Evolutionary conservation across 1,284 basidiomycete genomes (phyloP), one percentile per base, ranked within the genome.

Genomic region (Irpex rosettiformis): DNA sequence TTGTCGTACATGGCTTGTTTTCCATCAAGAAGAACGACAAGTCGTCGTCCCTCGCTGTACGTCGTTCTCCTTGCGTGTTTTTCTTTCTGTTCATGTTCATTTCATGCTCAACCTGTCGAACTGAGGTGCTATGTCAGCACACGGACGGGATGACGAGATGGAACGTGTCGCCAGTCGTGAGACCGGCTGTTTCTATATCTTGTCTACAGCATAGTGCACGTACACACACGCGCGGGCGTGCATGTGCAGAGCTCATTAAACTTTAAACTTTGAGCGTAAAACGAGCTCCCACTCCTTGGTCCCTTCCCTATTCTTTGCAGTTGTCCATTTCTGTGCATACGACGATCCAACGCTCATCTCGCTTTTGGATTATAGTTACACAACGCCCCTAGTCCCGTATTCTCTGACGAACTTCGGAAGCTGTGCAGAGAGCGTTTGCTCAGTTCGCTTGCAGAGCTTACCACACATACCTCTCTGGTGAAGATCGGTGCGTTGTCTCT

Each of bases 1-100:
- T 98, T 40, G 76, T 83, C 52, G 83, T 94, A 3, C 83, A 96
- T 66, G 95, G 94, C 0, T 83, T 96, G 61, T 97, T 95, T 71
- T 75, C 86, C 48, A 75, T 88, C 62, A 80, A 83, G 65, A 94
- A 85, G 67, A 84, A 86, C 57, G 84, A 87, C 66, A 91, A 89
- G 69, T 88, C 81, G 63, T 59, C 75, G 1, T 78, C 87, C 61
- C 64, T 72, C 58, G 81, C 82, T 65, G 92, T 94, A 72, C 62
- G 86, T 81, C 21, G 27, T 52, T 43, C 21, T 43, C n/a, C 56
- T 48, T n/a, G 43, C 18, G n/a, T 18, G 52, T 55, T 45, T n/a
- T 55, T 21, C 54, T 58, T 37, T 25, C 21, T 18, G 2, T 45
- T 18, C 33, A 11, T 45, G 43, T 18, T 45, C 43, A n/a, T 45